Evolutionary conservation across 1,284 basidiomycete genomes (phyloP).

Genomic region (Golubevia sp.): DNA sequence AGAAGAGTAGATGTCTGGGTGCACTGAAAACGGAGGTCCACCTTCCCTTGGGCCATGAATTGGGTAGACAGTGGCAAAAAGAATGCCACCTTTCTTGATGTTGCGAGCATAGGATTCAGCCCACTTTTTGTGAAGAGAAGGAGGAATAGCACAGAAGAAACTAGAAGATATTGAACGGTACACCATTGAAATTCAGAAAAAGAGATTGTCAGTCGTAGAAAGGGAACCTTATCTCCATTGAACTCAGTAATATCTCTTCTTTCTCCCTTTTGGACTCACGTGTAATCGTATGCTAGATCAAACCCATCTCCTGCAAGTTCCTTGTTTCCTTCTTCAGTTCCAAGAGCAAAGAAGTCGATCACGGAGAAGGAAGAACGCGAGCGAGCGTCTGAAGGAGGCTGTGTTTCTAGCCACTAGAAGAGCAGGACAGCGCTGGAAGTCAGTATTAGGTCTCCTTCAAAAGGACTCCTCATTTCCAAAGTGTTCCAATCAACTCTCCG

Average conservation of each 20-base stretch:
- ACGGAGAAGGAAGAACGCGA: constrained; percentile 20
- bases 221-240: no score
- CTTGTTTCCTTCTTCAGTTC: not conserved
- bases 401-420: constrained; percentile 29
- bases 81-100: constrained; percentile 18
- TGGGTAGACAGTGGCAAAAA: constrained; percentile 35
- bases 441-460: no score
- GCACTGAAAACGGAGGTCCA: constrained; percentile 36
- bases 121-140: constrained; percentile 24
- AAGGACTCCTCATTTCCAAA: no score
- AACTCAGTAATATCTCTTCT: no score
- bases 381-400: constrained; percentile 7
- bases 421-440: no score
- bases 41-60: constrained; percentile 37
- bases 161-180: no score
- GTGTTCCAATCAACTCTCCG: no score
- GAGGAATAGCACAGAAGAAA: constrained; percentile 42
- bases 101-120: constrained; percentile 33
- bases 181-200: no score
- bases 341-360: constrained; percentile 24
- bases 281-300: constrained; percentile 39
- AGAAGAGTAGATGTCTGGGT: constrained; percentile 21
- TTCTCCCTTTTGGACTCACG: no score
- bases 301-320: not conserved
- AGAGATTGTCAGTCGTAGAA: no score